These are phyloP conservation scores for Paramyrothecium roridum DNA, from an alignment of 2,329 filamentous ascomycete genomes.

Conservation along the genomic window DNA sequence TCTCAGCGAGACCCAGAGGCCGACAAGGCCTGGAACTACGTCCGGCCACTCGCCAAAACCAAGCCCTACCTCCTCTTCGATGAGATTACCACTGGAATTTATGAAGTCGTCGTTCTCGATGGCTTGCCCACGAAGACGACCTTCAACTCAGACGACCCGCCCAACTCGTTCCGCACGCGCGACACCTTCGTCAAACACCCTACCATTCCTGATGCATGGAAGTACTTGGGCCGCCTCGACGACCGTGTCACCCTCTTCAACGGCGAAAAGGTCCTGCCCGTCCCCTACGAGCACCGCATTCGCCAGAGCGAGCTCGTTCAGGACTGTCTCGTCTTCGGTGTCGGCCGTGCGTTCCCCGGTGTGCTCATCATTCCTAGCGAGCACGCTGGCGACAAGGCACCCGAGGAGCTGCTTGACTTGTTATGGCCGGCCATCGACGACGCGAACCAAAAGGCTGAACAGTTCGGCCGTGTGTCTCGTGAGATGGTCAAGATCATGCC, in stretches of 20 bases:
- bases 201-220: constrained; percentile 37
- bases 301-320: constrained; percentile 48
- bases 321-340: constrained; percentile 57
- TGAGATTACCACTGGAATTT: constrained; percentile 24
- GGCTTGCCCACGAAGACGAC: constrained; percentile 32
- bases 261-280: constrained; percentile 44
- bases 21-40: constrained; percentile 60
- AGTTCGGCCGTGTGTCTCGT: constrained; percentile 48
- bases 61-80: constrained; percentile 21
- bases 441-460: constrained; percentile 46
- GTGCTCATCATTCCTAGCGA: constrained; percentile 50
- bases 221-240: constrained; percentile 41
- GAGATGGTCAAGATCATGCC: constrained; percentile 51
- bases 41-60: constrained; percentile 34
- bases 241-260: constrained; percentile 43
- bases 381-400: constrained; percentile 33
- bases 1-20: constrained; percentile 45
- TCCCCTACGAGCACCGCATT: constrained; percentile 49
- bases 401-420: constrained; percentile 41
- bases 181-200: constrained; percentile 42
- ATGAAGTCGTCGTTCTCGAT: constrained; percentile 32
- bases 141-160: constrained; percentile 31
- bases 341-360: constrained; percentile 48
- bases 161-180: constrained; percentile 39
- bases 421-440: constrained; percentile 48